Percentiles rank a stretch among this genome's conserved stretches.
Evolutionary conservation across 257 asterid genomes (phyloP).

Genomic region (Solanum arcanum): DNA sequence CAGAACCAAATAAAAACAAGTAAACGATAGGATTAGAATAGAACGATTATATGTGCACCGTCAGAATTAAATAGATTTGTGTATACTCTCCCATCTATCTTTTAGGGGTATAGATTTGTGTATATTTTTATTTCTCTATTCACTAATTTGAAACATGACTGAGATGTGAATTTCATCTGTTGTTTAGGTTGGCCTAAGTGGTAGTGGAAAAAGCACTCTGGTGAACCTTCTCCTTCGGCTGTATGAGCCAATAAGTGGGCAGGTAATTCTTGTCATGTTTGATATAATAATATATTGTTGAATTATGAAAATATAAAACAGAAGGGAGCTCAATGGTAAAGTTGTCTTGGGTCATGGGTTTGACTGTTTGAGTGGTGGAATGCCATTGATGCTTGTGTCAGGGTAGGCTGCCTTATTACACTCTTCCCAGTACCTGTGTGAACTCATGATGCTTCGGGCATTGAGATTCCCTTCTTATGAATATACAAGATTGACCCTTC

Average conservation of each 20-base stretch:
- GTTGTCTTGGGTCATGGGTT: background rate
- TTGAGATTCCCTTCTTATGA: background rate
- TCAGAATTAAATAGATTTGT: background rate
- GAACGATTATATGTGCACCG: background rate
- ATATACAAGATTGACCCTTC: background rate
- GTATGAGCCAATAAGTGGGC: conserved; percentile 85
- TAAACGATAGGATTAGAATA: background rate
- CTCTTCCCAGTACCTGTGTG: background rate
- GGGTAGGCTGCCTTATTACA: background rate
- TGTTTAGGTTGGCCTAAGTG: conserved; percentile 84
- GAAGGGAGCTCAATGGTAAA: background rate
- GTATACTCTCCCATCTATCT: background rate
- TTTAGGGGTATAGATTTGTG: background rate
- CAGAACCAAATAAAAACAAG: background rate
- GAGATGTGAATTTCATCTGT: background rate
- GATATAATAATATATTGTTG: background rate
- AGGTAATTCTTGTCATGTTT: conserved; percentile 37
- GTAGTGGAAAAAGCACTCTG: conserved; percentile 95
- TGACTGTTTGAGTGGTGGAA: background rate
- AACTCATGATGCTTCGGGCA: background rate
- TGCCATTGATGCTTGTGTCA: background rate
- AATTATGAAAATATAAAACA: background rate
- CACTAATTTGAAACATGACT: background rate
- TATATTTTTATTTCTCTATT: background rate
- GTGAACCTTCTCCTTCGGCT: conserved; percentile 91